These are phyloP conservation scores for Prinsepia uniflora DNA, from an alignment of 306 rosid species.

Conservation along the genomic window DNA sequence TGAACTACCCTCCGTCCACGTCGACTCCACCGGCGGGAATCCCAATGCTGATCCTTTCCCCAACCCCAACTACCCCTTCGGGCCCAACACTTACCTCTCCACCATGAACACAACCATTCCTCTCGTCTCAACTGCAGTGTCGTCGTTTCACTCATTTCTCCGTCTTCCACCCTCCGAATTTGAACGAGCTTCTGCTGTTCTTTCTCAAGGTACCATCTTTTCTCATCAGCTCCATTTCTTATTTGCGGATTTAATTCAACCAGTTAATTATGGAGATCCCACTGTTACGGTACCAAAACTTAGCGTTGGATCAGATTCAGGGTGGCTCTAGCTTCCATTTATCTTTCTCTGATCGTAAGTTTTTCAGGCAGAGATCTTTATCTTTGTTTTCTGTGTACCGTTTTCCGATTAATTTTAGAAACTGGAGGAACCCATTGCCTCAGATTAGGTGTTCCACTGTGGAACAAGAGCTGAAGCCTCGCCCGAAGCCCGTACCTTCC, in stretches of 20 bases:
- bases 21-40: conserved; percentile 30
- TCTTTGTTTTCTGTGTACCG: conserved; percentile 31
- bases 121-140: neutral
- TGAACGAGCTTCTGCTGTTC: neutral
- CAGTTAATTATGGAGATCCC: conserved; percentile 52
- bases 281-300: conserved; percentile 35
- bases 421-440: conserved; percentile 33
- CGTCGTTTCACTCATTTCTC: conserved; percentile 12
- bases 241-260: too few species aligned
- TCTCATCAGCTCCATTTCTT: conserved; percentile 2
- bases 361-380: conserved; percentile 15
- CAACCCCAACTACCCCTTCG: conserved; percentile 2
- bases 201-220: conserved; percentile 13
- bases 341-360: conserved; percentile 25
- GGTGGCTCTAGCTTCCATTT: conserved; percentile 21
- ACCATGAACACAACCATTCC: neutral
- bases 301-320: conserved; percentile 29
- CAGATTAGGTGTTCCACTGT: conserved; percentile 43
- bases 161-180: conserved; percentile 10
- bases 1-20: neutral
- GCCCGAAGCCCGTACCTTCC: conserved; percentile 39
- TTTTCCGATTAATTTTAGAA: conserved; percentile 27
- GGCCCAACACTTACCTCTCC: neutral
- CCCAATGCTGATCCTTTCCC: conserved; percentile 37
- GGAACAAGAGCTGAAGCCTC: conserved; percentile 51